A percentile compares a stretch with the other conserved stretches of the same genome.
Evolutionary conservation across 2,329 filamentous ascomycete genomes (phyloP).

Genomic region (Colletotrichum sp.): DNA sequence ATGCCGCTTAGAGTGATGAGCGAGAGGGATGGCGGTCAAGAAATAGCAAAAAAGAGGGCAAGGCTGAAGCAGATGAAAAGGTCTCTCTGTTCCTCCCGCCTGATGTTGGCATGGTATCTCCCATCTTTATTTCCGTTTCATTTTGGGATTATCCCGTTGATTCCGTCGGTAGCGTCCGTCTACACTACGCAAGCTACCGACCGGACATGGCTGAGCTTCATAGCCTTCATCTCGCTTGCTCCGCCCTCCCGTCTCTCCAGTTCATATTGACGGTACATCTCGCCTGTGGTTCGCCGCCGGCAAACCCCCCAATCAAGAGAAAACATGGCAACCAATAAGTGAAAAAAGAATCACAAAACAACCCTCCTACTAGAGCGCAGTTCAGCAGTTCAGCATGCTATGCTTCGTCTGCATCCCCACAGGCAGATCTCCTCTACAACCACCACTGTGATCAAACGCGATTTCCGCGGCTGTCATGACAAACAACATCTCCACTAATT

Average conservation of each 20-base stretch:
- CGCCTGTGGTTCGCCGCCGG: no score
- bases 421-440: neutral
- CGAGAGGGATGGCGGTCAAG: neutral
- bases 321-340: neutral
- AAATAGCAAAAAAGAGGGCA: neutral
- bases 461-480: no score
- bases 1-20: neutral
- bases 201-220: neutral
- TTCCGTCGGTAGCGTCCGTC: neutral
- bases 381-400: neutral
- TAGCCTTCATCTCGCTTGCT: neutral
- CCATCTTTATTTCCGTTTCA: neutral
- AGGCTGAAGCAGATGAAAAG: neutral
- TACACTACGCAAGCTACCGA: neutral
- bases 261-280: no score
- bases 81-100: neutral
- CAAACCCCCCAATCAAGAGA: no score
- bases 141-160: neutral
- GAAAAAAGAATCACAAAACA: neutral
- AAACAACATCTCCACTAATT: no score
- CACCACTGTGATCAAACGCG: no score
- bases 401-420: neutral
- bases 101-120: neutral
- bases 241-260: neutral
- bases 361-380: neutral